A percentile compares a stretch with the other conserved stretches of the same genome.
These are phyloP conservation scores for Vigna nakashimae DNA, from an alignment of 306 rosid species.

Conservation along the genomic window DNA sequence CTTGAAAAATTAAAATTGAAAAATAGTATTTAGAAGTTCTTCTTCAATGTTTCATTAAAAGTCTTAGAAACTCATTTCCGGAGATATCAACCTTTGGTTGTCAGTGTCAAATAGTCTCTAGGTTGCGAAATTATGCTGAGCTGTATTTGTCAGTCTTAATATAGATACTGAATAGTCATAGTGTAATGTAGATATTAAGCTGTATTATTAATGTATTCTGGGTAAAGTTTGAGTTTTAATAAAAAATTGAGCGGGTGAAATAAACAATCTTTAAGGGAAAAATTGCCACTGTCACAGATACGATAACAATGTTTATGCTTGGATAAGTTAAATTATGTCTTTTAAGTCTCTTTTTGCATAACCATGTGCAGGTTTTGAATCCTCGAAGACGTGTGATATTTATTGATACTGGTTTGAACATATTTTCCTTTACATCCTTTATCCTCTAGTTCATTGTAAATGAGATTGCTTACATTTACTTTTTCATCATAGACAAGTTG, in stretches of 20 bases:
- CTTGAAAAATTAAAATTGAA: not conserved
- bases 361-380: constrained; percentile 70
- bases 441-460: constrained; percentile 17
- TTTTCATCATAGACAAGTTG: constrained; percentile 60
- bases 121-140: not conserved
- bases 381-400: constrained; percentile 85
- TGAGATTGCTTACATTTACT: constrained; percentile 29
- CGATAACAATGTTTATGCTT: not conserved
- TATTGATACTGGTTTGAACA: constrained; percentile 78
- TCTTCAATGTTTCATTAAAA: not conserved
- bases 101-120: not conserved
- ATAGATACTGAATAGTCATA: constrained; percentile 14
- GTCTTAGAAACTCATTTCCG: not conserved
- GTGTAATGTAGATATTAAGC: not conserved
- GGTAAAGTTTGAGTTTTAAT: not conserved
- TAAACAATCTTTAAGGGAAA: not conserved
- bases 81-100: not conserved
- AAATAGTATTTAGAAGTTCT: not conserved
- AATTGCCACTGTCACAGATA: not conserved
- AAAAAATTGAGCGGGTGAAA: not conserved
- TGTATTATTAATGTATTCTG: not conserved
- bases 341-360: constrained; percentile 1
- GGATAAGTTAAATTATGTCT: not conserved
- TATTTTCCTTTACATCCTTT: constrained; percentile 33
- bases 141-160: not conserved